These are phyloP conservation scores for Suillus subalutaceus DNA, from an alignment of 768 basidiomycete genomes.

Conservation along the genomic window DNA sequence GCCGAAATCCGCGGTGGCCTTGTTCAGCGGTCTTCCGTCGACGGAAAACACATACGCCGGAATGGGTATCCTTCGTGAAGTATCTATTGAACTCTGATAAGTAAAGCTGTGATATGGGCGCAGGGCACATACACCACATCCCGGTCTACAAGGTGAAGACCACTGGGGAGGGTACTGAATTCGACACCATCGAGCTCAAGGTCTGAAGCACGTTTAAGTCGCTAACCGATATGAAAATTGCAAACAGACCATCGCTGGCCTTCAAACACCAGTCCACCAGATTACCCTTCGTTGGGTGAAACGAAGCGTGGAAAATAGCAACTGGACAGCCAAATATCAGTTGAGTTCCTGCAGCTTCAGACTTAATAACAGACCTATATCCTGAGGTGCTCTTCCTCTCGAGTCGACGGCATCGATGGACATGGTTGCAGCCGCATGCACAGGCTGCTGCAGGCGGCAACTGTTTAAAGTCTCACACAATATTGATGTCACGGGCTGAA, in stretches of 20 bases:
- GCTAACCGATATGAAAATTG: neutral
- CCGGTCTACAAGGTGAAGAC: conserved; percentile 75
- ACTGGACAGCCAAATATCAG: conserved; percentile 42
- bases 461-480: conserved; percentile 18
- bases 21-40: conserved; percentile 67
- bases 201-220: conserved; percentile 41
- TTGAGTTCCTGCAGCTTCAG: neutral
- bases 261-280: conserved; percentile 79
- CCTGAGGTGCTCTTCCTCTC: conserved; percentile 47
- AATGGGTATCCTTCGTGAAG: conserved; percentile 69
- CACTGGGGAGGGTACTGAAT: conserved; percentile 82
- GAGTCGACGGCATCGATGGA: conserved; percentile 35
- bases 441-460: conserved; percentile 18
- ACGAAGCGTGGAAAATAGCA: conserved; percentile 83
- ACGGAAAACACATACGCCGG: conserved; percentile 76
- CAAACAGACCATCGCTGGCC: conserved; percentile 60
- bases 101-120: conserved; percentile 3
- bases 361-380: conserved; percentile 43
- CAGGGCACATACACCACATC: conserved; percentile 69
- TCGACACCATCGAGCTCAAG: conserved; percentile 71
- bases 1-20: conserved; percentile 78
- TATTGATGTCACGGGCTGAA: conserved; percentile 19
- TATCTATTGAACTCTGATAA: conserved; percentile 45
- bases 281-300: conserved; percentile 84
- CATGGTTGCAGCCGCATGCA: conserved; percentile 19